Conservation (phyloP, 768 basidiomycete genomes). For the Naganishia friedmannii region DNA sequence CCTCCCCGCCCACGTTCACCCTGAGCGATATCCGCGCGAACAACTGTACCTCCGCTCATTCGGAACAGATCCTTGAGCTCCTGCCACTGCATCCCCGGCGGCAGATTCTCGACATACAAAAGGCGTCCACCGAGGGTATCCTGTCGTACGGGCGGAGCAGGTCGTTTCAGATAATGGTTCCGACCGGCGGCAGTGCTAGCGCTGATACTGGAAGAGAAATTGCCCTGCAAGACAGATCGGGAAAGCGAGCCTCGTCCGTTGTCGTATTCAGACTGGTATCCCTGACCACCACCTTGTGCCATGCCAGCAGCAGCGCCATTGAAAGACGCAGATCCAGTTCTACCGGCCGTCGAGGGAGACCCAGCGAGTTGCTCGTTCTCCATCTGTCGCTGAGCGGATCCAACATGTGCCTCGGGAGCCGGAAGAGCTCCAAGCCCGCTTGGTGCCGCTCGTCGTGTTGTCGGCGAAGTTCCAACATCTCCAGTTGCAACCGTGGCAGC, state of each 20-base stretch:
- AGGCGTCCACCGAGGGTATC: slow-evolving; percentile 30
- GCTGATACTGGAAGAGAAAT: slow-evolving; percentile 4
- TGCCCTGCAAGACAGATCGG: slow-evolving; percentile 10
- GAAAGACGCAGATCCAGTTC: background rate
- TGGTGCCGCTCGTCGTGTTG: background rate
- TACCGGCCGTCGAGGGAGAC: background rate
- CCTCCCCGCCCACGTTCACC: slow-evolving; percentile 77
- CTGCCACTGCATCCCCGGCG: slow-evolving; percentile 67
- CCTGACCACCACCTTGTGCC: background rate
- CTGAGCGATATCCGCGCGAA: slow-evolving; percentile 77
- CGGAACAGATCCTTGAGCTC: slow-evolving; percentile 95
- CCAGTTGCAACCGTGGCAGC: background rate
- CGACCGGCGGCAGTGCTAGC: background rate
- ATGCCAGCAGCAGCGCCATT: background rate
- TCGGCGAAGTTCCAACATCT: slow-evolving; percentile 3
- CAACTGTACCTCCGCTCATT: slow-evolving; percentile 73
- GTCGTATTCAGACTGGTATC: background rate
- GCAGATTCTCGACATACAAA: slow-evolving; percentile 50
- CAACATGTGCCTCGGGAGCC: background rate
- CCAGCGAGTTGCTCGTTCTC: background rate
- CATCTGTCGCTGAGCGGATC: background rate
- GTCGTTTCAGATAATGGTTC: background rate
- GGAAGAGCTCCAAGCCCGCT: background rate
- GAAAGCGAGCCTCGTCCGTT: slow-evolving; percentile 9
- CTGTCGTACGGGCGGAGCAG: slow-evolving; percentile 7